Conservation (phyloP, 768 basidiomycete species). For the Suillus luteus region DNA sequence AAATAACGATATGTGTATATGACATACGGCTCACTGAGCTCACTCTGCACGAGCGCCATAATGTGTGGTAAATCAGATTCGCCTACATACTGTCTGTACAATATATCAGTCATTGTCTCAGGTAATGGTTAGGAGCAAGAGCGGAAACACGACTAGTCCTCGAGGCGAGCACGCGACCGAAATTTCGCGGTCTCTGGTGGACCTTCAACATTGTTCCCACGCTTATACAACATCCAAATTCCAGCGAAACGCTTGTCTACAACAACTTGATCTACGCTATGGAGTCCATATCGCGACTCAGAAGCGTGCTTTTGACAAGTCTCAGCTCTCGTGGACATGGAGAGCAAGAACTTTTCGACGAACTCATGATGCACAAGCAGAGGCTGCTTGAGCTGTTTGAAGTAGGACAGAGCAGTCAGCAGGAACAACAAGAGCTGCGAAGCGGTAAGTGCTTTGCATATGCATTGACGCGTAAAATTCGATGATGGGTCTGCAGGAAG, state of each 20-base stretch:
- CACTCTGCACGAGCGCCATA: constrained; percentile 85
- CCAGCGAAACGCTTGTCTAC: not conserved
- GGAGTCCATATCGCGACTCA: constrained; percentile 62
- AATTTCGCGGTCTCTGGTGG: constrained; percentile 10
- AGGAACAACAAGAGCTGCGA: constrained; percentile 74
- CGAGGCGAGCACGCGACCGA: constrained; percentile 8
- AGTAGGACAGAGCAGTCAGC: constrained; percentile 57
- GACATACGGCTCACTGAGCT: constrained; percentile 95
- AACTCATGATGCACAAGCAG: constrained; percentile 66
- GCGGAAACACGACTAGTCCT: constrained; percentile 8
- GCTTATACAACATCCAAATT: not conserved
- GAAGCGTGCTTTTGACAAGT: constrained; percentile 50
- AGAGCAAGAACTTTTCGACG: constrained; percentile 77
- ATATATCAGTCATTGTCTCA: constrained; percentile 38
- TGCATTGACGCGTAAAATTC: constrained; percentile 3
- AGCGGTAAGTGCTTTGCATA: constrained; percentile 45
- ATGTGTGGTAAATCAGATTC: constrained; percentile 81
- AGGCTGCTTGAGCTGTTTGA: constrained; percentile 66
- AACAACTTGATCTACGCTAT: constrained; percentile 35
- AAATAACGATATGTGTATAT: constrained; percentile 98
- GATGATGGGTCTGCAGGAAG: constrained; percentile 51
- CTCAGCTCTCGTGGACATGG: constrained; percentile 50
- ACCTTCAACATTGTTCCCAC: constrained; percentile 13
- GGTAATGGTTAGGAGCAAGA: constrained; percentile 13
- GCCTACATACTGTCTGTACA: constrained; percentile 74